These are phyloP conservation scores for Trichoderma atrobrunneum DNA, from an alignment of 2,329 filamentous ascomycete genomes.

Conservation along the genomic window DNA sequence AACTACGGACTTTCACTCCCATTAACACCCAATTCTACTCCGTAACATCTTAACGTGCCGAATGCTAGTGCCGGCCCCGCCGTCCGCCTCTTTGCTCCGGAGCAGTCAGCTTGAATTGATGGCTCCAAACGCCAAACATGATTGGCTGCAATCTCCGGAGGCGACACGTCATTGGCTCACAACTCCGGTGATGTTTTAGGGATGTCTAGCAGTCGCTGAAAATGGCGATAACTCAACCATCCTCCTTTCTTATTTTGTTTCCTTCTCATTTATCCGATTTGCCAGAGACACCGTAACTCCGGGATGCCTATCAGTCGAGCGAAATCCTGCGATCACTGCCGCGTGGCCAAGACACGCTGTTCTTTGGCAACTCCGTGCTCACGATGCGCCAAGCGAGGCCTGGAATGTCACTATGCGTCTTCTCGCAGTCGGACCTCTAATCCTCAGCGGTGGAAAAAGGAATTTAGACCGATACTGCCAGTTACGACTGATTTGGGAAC, in stretches of 20 bases:
- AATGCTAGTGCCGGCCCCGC: not conserved
- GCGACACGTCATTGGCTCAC: not conserved
- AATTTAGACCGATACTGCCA: not conserved
- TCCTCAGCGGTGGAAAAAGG: not conserved
- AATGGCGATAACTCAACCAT: not conserved
- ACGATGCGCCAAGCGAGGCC: not conserved
- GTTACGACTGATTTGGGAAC: not conserved
- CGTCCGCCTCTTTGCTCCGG: not conserved
- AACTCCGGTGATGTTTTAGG: not conserved
- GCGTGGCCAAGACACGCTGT: conserved; percentile 6
- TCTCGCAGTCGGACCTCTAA: not conserved
- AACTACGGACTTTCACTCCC: not conserved
- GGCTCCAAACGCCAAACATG: not conserved
- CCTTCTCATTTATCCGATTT: not conserved
- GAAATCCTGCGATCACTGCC: conserved; percentile 9
- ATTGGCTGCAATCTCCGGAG: conserved; percentile 9
- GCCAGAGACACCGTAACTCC: not conserved
- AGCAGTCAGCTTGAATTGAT: not conserved
- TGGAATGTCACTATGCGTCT: not conserved
- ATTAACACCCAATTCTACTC: not conserved
- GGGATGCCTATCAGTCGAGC: conserved; percentile 3
- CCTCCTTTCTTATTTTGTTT: not conserved
- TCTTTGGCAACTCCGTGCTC: conserved; percentile 4
- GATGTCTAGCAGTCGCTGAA: not conserved
- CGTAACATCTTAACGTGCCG: not conserved